Percentiles rank a stretch among this genome's conserved stretches.
Evolutionary conservation across 768 basidiomycete genomes (phyloP).

Genomic region (Tephrocybe sp.): DNA sequence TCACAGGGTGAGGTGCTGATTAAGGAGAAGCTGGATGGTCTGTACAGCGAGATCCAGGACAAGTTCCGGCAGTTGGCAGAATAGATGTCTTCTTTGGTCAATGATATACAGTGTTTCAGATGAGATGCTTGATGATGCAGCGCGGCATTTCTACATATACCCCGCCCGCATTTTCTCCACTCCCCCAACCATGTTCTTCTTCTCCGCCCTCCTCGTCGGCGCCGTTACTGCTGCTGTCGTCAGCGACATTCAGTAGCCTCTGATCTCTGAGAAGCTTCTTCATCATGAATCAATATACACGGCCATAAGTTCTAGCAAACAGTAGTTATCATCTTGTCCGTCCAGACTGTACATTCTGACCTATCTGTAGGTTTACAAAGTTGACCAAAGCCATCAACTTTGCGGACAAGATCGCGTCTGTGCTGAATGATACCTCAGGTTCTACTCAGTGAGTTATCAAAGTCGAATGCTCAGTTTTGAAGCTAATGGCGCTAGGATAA

Average conservation of each 20-base stretch:
- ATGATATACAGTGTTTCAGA: slow-evolving; percentile 13
- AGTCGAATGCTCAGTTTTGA: not conserved
- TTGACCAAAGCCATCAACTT: slow-evolving; percentile 25
- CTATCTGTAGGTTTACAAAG: slow-evolving; percentile 19
- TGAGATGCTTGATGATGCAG: slow-evolving; percentile 9
- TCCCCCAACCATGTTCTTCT: slow-evolving; percentile 6
- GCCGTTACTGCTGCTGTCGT: not conserved
- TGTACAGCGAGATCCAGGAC: slow-evolving; percentile 87
- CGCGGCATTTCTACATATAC: not conserved
- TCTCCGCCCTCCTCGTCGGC: not conserved
- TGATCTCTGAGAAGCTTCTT: not conserved
- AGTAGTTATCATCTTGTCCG: not conserved
- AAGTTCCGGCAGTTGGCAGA: slow-evolving; percentile 88
- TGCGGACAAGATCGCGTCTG: slow-evolving; percentile 18
- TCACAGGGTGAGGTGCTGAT: slow-evolving; percentile 87
- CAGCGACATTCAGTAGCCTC: slow-evolving; percentile 1
- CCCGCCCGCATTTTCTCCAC: not conserved
- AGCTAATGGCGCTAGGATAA: slow-evolving; percentile 33
- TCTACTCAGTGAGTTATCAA: slow-evolving; percentile 12
- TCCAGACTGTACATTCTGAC: not conserved
- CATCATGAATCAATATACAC: slow-evolving; percentile 14
- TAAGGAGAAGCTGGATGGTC: slow-evolving; percentile 75
- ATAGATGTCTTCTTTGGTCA: slow-evolving; percentile 29
- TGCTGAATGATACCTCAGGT: slow-evolving; percentile 19
- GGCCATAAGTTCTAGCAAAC: slow-evolving; percentile 5